Conservation (phyloP, 2,329 filamentous ascomycete species). For the Scedosporium minutisporum region DNA sequence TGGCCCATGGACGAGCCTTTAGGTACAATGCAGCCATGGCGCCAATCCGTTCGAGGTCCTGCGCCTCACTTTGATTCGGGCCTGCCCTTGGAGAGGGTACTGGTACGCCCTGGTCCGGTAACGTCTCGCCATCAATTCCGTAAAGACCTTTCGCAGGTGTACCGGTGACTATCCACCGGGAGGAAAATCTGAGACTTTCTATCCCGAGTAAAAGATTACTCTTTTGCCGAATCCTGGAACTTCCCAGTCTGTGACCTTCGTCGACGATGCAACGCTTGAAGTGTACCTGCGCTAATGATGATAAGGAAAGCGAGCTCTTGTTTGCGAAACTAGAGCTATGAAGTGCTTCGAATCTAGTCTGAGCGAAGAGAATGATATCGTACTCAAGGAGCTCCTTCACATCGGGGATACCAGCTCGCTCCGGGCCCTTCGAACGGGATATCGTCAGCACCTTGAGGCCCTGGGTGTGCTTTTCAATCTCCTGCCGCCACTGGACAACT, state of each 20-base stretch:
- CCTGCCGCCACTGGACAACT: slow-evolving; percentile 71
- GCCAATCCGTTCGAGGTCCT: slow-evolving; percentile 58
- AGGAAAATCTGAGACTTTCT: slow-evolving; percentile 51
- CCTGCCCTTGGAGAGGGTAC: neutral
- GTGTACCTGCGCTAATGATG: slow-evolving; percentile 58
- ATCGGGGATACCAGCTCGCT: slow-evolving; percentile 37
- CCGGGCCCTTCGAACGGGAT: slow-evolving; percentile 30
- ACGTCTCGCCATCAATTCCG: slow-evolving; percentile 39
- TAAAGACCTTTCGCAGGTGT: slow-evolving; percentile 80
- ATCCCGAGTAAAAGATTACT: slow-evolving; percentile 46
- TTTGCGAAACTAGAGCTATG: slow-evolving; percentile 25
- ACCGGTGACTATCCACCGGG: slow-evolving; percentile 82
- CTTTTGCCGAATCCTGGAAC: slow-evolving; percentile 42
- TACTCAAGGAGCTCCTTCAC: slow-evolving; percentile 50
- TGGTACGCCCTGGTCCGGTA: neutral
- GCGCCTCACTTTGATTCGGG: slow-evolving; percentile 31
- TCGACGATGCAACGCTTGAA: slow-evolving; percentile 88
- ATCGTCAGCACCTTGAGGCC: slow-evolving; percentile 58
- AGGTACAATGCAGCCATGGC: slow-evolving; percentile 62
- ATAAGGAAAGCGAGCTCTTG: neutral
- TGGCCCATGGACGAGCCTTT: slow-evolving; percentile 69
- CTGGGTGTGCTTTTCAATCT: slow-evolving; percentile 68
- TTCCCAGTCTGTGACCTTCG: slow-evolving; percentile 79
- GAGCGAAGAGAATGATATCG: slow-evolving; percentile 72
- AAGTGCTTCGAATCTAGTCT: slow-evolving; percentile 58